phyloP scores from a whole-genome alignment of 257 asterid genomes.

The Henckelia pumila region DNA sequence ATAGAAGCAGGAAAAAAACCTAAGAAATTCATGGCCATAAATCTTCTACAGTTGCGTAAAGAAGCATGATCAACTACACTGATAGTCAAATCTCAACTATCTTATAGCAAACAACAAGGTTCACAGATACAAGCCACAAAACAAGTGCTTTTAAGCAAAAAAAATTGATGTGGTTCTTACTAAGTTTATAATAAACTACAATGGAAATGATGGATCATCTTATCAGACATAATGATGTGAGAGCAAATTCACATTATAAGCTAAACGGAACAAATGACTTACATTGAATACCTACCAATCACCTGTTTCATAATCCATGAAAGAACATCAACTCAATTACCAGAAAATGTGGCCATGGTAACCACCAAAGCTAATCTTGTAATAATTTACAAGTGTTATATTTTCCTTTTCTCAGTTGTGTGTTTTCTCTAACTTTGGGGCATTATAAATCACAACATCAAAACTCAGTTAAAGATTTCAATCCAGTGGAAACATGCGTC shows the following conservation, averaged over 20 bases:
- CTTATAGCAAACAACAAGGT: neutral
- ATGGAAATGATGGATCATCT: constrained; percentile 9
- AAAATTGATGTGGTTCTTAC: neutral
- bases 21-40: constrained; percentile 15
- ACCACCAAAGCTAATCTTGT: constrained; percentile 4
- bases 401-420: neutral
- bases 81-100: constrained; percentile 3
- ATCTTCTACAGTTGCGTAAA: constrained; percentile 9
- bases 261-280: constrained; percentile 5
- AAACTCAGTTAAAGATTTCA: neutral
- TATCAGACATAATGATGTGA: constrained; percentile 1
- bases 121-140: neutral
- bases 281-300: constrained; percentile 6
- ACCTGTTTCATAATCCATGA: constrained; percentile 11
- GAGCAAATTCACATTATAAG: constrained; percentile 3
- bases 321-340: constrained; percentile 11
- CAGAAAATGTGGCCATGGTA: constrained; percentile 4
- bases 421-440: neutral
- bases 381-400: constrained; percentile 9
- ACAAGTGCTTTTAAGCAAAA: neutral
- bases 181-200: neutral
- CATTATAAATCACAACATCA: constrained; percentile 1
- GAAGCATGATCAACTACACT: constrained; percentile 1
- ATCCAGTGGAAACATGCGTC: constrained; percentile 15
- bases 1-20: constrained; percentile 10